Evolutionary conservation across 164 flowering plant genomes (phyloP).

Genomic region (Chimonanthus salicifolius): DNA sequence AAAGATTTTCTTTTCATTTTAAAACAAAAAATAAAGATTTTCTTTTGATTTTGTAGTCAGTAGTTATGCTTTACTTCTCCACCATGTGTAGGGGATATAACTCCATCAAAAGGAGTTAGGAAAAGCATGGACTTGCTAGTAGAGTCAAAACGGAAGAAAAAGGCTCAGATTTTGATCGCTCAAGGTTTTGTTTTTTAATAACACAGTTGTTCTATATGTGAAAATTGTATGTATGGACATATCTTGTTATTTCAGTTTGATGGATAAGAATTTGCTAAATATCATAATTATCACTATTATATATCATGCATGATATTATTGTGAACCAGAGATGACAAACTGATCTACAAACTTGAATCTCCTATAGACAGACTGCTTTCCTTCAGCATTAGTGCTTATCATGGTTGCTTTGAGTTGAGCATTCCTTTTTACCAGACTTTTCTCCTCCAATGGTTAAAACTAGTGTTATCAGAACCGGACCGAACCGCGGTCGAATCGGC

Average conservation of each 20-base stretch:
- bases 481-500: too few relatives aligned
- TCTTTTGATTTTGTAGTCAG: neutral
- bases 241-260: neutral
- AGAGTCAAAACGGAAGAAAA: slow-evolving; percentile 89
- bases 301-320: too few relatives aligned
- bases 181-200: slow-evolving; percentile 42
- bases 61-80: neutral
- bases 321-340: too few relatives aligned
- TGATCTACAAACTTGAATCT: too few relatives aligned
- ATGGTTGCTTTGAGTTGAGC: too few relatives aligned
- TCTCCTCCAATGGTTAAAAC: too few relatives aligned
- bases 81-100: slow-evolving; percentile 65
- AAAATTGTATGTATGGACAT: neutral
- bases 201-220: neutral
- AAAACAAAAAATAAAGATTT: neutral
- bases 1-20: too few relatives aligned
- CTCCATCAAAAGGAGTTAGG: slow-evolving; percentile 80
- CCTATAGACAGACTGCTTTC: too few relatives aligned
- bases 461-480: too few relatives aligned
- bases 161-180: slow-evolving; percentile 89
- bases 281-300: too few relatives aligned
- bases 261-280: neutral
- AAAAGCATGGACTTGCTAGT: slow-evolving; percentile 99
- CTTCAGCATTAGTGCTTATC: too few relatives aligned
- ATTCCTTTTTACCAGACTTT: too few relatives aligned